Percentiles rank a stretch among this genome's conserved stretches.
phyloP scores from a whole-genome alignment of 1,284 basidiomycete species.

The Melampsora larici-populina region DNA sequence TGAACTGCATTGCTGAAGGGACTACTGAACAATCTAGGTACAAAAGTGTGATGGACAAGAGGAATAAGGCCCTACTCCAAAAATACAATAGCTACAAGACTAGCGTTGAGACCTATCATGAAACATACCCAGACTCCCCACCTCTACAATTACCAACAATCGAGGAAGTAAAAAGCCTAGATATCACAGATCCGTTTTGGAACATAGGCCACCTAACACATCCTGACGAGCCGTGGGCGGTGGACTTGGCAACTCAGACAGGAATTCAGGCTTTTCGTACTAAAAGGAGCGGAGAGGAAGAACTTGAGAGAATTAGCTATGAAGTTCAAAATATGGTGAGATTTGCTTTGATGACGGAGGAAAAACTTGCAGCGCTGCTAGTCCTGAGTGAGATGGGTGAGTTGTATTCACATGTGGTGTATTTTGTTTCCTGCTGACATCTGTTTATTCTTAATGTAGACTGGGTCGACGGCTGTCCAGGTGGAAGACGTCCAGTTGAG shows the following conservation, averaged over 20 bases:
- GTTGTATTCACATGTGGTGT: too few relatives aligned
- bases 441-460: too few relatives aligned
- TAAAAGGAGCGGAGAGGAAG: too few relatives aligned
- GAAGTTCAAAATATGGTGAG: too few relatives aligned
- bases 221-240: constrained; percentile 11
- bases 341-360: not conserved
- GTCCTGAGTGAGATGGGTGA: too few relatives aligned
- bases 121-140: not conserved
- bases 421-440: too few relatives aligned
- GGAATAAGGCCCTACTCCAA: not conserved
- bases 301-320: too few relatives aligned
- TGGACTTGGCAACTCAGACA: constrained; percentile 15
- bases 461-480: too few relatives aligned
- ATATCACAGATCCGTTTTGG: not conserved
- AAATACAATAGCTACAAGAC: constrained; percentile 7
- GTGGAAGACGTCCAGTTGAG: too few relatives aligned
- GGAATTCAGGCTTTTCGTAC: not conserved
- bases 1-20: not conserved
- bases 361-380: too few relatives aligned
- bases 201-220: too few relatives aligned
- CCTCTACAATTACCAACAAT: not conserved
- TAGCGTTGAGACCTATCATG: not conserved
- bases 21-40: constrained; percentile 3
- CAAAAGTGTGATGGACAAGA: not conserved
- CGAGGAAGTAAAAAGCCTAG: not conserved